Conservation (phyloP, 805 yeast species). For the Pichia gijzeniarum region DNA sequence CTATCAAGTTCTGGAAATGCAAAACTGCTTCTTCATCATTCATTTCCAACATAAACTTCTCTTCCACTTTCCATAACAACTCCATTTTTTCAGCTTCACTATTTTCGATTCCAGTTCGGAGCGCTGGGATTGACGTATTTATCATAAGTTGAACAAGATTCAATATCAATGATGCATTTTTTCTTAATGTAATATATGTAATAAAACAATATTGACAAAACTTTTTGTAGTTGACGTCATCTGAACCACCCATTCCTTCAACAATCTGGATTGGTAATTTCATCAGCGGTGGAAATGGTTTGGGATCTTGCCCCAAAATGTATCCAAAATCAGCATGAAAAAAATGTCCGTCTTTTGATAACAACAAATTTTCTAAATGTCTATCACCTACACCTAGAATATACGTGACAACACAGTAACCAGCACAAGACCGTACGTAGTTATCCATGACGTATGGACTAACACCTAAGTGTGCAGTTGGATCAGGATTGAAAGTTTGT, state of each 20-base stretch:
- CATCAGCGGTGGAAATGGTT: constrained; percentile 98
- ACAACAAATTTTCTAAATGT: constrained; percentile 81
- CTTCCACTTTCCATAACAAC: constrained; percentile 86
- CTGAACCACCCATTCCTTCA: constrained; percentile 96
- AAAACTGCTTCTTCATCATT: constrained; percentile 93
- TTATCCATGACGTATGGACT: constrained; percentile 77
- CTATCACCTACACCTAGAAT: constrained; percentile 95
- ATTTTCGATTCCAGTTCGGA: constrained; percentile 37
- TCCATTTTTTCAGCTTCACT: constrained; percentile 67
- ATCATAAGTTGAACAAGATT: constrained; percentile 92
- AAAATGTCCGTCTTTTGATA: constrained; percentile 76
- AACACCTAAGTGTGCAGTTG: constrained; percentile 40
- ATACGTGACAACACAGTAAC: constrained; percentile 94
- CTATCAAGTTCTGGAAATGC: constrained; percentile 90
- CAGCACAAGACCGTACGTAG: constrained; percentile 92
- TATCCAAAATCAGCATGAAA: constrained; percentile 99
- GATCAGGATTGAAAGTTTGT: constrained; percentile 57
- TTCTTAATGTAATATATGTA: constrained; percentile 82
- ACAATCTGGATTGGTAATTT: constrained; percentile 93
- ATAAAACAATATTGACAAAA: constrained; percentile 93
- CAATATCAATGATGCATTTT: constrained; percentile 82
- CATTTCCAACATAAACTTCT: constrained; percentile 88
- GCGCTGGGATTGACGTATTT: constrained; percentile 87
- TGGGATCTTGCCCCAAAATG: constrained; percentile 93
- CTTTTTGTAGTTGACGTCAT: constrained; percentile 75